phyloP scores from a whole-genome alignment of 2,329 filamentous ascomycete species.

The Byssothecium circinans region DNA sequence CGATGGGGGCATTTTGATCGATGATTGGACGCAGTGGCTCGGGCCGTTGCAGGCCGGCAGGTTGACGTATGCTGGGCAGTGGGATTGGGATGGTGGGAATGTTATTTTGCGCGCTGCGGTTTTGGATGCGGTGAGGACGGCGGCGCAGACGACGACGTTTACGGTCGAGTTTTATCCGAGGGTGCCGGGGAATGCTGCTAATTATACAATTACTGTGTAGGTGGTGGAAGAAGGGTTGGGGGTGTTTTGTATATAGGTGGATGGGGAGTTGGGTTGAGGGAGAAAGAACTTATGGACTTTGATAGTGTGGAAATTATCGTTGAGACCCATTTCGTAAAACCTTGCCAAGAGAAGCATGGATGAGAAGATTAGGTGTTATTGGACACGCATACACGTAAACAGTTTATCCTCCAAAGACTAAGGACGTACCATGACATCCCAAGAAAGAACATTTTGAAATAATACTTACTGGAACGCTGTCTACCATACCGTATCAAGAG shows the following conservation, averaged over 20 bases:
- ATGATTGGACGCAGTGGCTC: conserved; percentile 60
- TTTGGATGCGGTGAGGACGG: conserved; percentile 51
- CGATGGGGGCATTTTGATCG: conserved; percentile 56
- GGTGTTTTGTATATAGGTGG: not conserved
- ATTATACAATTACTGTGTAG: conserved; percentile 52
- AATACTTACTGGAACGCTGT: not conserved
- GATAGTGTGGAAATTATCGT: not conserved
- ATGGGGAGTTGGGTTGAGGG: no score
- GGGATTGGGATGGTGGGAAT: conserved; percentile 52
- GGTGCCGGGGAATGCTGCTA: conserved; percentile 51
- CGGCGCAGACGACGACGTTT: conserved; percentile 51
- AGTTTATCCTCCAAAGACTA: not conserved
- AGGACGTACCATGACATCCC: not conserved
- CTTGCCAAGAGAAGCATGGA: not conserved
- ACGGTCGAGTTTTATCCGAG: conserved; percentile 60
- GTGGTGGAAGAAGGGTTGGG: not conserved
- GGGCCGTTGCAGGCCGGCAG: conserved; percentile 54
- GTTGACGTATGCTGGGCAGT: conserved; percentile 55
- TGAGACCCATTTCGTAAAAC: not conserved
- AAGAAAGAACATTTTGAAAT: not conserved
- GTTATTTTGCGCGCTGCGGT: conserved; percentile 53
- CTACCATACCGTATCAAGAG: not conserved
- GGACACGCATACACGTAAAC: not conserved
- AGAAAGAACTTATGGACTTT: not conserved
- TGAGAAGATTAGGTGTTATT: not conserved